Conservation (phyloP, 257 asterid species). For the Paulownia fortunei region DNA sequence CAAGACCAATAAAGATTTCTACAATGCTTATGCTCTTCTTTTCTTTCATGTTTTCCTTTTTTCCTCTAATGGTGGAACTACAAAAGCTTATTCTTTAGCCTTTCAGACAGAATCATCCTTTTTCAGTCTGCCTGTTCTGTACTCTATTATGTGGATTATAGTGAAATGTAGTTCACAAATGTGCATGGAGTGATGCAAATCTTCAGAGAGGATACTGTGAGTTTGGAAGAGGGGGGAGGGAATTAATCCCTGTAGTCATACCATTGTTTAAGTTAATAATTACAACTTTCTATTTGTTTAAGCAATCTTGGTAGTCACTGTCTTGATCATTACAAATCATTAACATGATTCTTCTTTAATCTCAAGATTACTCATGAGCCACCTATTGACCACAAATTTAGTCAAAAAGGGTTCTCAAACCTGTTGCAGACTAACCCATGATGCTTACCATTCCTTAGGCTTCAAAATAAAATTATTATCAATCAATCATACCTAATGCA, state of each 20-base stretch:
- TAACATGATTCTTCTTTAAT: not conserved
- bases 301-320: not conserved
- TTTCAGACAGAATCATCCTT: not conserved
- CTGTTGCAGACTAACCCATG: not conserved
- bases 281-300: not conserved
- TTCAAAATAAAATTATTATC: constrained; percentile 14
- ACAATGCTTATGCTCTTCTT: not conserved
- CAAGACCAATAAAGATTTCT: not conserved
- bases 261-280: not conserved
- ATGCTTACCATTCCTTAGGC: constrained; percentile 18
- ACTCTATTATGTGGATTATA: not conserved
- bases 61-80: constrained; percentile 3
- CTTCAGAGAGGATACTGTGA: no score
- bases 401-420: constrained; percentile 31
- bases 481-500: constrained; percentile 12
- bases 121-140: not conserved
- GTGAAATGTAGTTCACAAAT: not conserved
- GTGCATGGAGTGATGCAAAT: no score
- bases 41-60: constrained; percentile 2
- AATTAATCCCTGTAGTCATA: no score
- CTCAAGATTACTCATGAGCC: not conserved
- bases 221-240: no score
- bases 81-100: constrained; percentile 13
- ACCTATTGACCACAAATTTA: constrained; percentile 29
- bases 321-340: constrained; percentile 1